phyloP scores from a whole-genome alignment of 495 filamentous ascomycete genomes.

The Rhypophila decipiens region DNA sequence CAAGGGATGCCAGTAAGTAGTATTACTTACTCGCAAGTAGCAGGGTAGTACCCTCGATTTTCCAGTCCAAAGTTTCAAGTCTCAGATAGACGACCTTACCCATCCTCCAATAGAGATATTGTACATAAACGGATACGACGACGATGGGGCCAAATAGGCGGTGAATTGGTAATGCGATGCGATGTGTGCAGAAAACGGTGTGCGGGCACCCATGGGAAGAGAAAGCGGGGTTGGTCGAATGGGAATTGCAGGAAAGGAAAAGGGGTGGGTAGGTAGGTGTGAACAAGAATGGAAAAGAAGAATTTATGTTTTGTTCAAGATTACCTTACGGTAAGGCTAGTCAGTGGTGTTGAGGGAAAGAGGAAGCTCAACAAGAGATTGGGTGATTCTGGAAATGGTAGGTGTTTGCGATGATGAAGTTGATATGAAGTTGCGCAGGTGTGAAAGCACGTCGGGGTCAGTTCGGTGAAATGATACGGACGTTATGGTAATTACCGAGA shows the following conservation, averaged over 20 bases:
- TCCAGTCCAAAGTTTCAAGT: no score
- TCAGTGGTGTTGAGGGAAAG: neutral
- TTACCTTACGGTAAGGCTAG: neutral
- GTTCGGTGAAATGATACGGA: neutral
- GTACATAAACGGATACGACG: no score
- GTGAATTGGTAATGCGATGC: neutral
- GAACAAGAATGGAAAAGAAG: neutral
- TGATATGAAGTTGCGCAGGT: no score
- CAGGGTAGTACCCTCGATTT: no score
- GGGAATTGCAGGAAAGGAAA: neutral
- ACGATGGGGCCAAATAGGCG: neutral
- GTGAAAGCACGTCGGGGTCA: no score
- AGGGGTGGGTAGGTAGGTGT: neutral
- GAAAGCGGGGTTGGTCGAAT: slow-evolving; percentile 1
- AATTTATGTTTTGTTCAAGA: neutral
- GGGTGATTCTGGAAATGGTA: neutral
- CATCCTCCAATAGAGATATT: no score
- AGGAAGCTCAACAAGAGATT: neutral
- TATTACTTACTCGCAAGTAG: no score
- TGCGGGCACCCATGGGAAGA: neutral
- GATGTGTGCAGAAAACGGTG: no score
- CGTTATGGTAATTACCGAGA: neutral
- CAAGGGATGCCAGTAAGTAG: no score
- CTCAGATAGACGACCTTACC: no score
- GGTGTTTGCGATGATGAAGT: no score